A percentile compares a stretch with the other conserved stretches of the same genome.
These are phyloP conservation scores for Lipomyces sp. DNA, from an alignment of 805 yeast species.

Conservation along the genomic window DNA sequence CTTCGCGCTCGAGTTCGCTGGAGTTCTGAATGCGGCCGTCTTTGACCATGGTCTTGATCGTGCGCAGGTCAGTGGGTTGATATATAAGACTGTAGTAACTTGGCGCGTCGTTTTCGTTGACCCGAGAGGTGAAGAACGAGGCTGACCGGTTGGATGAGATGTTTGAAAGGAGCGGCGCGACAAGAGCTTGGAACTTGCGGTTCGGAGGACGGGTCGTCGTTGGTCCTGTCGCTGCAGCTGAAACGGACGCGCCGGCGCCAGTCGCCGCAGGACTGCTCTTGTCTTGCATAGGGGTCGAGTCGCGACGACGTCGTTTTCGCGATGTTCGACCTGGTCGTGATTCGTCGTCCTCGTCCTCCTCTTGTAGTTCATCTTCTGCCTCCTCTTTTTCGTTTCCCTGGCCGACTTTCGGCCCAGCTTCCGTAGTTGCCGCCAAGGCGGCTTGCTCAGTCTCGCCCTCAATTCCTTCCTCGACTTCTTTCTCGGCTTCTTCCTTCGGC, in stretches of 20 bases:
- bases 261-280: constrained; percentile 20
- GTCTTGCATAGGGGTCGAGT: constrained; percentile 15
- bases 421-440: too few species aligned
- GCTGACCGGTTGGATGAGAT: constrained; percentile 70
- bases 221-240: too few species aligned
- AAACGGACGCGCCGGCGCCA: constrained; percentile 22
- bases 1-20: constrained; percentile 60
- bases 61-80: constrained; percentile 66
- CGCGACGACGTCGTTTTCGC: not conserved
- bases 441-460: too few species aligned
- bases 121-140: constrained; percentile 70
- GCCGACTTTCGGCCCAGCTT: too few species aligned
- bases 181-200: constrained; percentile 55
- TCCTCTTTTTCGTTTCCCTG: not conserved
- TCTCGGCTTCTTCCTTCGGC: constrained; percentile 1
- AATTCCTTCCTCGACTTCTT: constrained; percentile 14
- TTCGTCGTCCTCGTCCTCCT: not conserved
- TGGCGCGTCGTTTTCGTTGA: constrained; percentile 63
- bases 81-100: constrained; percentile 60
- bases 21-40: constrained; percentile 52
- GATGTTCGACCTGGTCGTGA: too few species aligned
- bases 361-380: not conserved
- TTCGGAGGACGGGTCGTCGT: constrained; percentile 42
- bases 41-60: constrained; percentile 55
- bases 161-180: constrained; percentile 59